These are phyloP conservation scores for Candida argentea DNA, from an alignment of 805 yeast genomes.

Conservation along the genomic window DNA sequence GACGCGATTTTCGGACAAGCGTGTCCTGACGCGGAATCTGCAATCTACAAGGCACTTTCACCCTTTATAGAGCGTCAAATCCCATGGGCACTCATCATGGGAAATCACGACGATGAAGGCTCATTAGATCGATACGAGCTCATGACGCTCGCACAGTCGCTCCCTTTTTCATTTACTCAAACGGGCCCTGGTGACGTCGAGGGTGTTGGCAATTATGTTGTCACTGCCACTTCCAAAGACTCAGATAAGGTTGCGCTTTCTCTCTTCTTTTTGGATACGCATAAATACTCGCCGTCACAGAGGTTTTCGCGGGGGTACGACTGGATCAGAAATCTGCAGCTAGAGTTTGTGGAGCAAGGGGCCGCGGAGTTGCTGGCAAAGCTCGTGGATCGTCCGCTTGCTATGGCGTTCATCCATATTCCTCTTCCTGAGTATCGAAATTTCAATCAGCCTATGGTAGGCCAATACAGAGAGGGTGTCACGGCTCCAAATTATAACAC, in stretches of 20 bases:
- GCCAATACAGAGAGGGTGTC: conserved; percentile 58
- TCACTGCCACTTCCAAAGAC: conserved; percentile 37
- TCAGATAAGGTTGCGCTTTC: conserved; percentile 36
- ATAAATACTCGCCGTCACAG: conserved; percentile 60
- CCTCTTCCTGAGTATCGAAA: conserved; percentile 81
- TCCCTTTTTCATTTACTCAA: conserved; percentile 62
- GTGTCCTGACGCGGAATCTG: conserved; percentile 73
- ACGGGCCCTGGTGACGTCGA: conserved; percentile 58
- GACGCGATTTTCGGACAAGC: conserved; percentile 82
- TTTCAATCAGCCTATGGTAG: conserved; percentile 39
- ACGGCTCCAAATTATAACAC: conserved; percentile 71
- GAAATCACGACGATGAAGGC: conserved; percentile 94
- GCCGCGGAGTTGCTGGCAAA: conserved; percentile 15
- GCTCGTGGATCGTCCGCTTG: conserved; percentile 33
- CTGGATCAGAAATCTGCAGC: conserved; percentile 66
- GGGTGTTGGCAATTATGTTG: conserved; percentile 79
- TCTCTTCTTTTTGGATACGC: conserved; percentile 77
- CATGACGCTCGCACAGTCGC: conserved; percentile 40
- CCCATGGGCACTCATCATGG: conserved; percentile 81
- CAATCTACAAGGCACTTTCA: conserved; percentile 63
- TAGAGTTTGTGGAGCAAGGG: conserved; percentile 40
- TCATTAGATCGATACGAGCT: conserved; percentile 48
- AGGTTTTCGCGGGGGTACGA: conserved; percentile 73
- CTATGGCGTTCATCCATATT: conserved; percentile 92
- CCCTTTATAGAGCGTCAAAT: conserved; percentile 60